Evolutionary conservation across 257 asterid genomes (phyloP), one percentile per base, ranked within the genome.

Genomic region (Agastache rugosa): DNA sequence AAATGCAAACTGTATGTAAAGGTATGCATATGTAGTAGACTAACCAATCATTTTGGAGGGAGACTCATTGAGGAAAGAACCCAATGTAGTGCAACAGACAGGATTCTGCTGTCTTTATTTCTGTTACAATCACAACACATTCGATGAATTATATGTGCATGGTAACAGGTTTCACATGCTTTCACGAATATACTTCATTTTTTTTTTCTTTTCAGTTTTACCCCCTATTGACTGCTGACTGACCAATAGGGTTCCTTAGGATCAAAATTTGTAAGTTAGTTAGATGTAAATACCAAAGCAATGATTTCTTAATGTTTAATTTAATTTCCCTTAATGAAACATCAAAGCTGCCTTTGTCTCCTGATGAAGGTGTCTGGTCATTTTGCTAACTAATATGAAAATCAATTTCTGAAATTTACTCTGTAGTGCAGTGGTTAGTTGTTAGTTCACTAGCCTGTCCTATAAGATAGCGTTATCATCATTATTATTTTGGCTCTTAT

Each of bases 1-100:
- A 92, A 88, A 86, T 95, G 99, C 83, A 92, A 90, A 81, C 93
- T 95, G 79, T 90, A 87, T 69, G 86, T 92, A 55, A 95, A 92
- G 98, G 99, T 89, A 79, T 76, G 81, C 72, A n/a, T 29, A 29
- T 59, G 59, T 31, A n/a, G n/a, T 53, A 41, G 56, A 47, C 6
- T 14, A 25, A 53, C 60, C 29, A 55, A 55, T 76, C 51, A 51
- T 51, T 14, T 71, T 61, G 69, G 51, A 67, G 56, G 31, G 22
- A 25, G 61, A 75, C 41, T 61, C 17, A 35, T 63, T 45, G 22
- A 59, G 27, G 35, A 11, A 27, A 23, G 42, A 23, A 59, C 48
- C 15, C 34, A 14, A 6, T 39, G 67, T 25, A 23, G 45, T 63
- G 59, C 62, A 16, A 64, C 16, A 63, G 4, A 72, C 34, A 61